phyloP scores from a whole-genome alignment of 2,329 filamentous ascomycete genomes.

The Rosellinia necatrix region DNA sequence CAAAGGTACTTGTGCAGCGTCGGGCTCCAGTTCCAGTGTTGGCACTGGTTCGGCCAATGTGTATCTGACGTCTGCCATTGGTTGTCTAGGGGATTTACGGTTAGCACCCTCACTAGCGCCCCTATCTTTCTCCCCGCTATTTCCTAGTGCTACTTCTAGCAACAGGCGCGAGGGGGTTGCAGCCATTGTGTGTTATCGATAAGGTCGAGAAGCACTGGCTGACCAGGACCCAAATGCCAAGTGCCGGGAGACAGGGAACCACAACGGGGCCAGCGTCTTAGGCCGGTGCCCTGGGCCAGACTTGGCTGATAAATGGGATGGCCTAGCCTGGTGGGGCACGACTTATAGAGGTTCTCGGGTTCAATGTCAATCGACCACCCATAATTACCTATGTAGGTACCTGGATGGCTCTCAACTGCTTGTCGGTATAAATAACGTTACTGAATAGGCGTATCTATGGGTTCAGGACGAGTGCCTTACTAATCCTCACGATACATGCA shows the following conservation, averaged over 20 bases:
- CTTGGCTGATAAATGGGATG: too few relatives aligned
- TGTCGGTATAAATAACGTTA: neutral
- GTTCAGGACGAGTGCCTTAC: too few relatives aligned
- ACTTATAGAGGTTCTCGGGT: slow-evolving; percentile 20
- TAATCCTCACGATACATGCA: too few relatives aligned
- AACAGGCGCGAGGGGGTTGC: slow-evolving; percentile 12
- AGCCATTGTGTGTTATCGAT: slow-evolving; percentile 26
- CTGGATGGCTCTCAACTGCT: neutral
- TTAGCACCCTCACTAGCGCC: slow-evolving; percentile 22
- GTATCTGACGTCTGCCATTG: slow-evolving; percentile 35
- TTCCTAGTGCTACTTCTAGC: slow-evolving; percentile 7
- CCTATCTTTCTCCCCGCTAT: slow-evolving; percentile 36
- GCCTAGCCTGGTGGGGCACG: slow-evolving; percentile 9
- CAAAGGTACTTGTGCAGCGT: slow-evolving; percentile 31
- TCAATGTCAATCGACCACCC: neutral
- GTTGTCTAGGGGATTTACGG: slow-evolving; percentile 36
- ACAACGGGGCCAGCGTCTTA: neutral
- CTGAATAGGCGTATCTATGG: too few relatives aligned
- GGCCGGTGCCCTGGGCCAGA: too few relatives aligned
- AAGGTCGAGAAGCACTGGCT: too few relatives aligned
- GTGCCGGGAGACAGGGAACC: neutral
- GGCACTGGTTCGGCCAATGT: slow-evolving; percentile 36
- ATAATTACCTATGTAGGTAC: neutral
- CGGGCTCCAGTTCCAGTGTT: slow-evolving; percentile 31
- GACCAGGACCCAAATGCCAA: too few relatives aligned